Base-by-base conservation (phyloP, 371 early-diverging fungal species). In the Rhizopus delemar region DNA sequence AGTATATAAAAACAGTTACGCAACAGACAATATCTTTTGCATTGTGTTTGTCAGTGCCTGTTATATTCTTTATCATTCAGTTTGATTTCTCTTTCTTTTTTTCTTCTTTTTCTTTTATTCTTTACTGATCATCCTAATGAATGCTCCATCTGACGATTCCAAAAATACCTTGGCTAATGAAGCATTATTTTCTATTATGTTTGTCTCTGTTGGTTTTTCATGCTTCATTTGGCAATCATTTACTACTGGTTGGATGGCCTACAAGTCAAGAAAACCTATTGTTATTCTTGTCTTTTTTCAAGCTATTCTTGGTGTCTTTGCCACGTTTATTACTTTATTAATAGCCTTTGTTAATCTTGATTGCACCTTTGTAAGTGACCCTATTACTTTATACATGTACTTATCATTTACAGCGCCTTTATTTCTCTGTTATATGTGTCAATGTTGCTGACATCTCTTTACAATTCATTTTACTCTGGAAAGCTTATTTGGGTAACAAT, bases 191-290 rank as follows among this genome's bases (percentile, higher is more conserved):
- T 72, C 76, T 2, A 66, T 79, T 41, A 75, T 79, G 68, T 69
- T 79, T 60, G 74, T 75, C n/a, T 70, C 61, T 34, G 56, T 74
- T 28, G 74, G 77, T 2, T 46, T 75, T 59, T 51, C 60, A 8
- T 79, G 76, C 41, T 79, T 79, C 65, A 64, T 76, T 36, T 79
- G 74, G 74, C 80, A 79, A 51, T 36, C 66, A 0, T 50, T 72
- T 8, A 68, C 69, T 41, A 36, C 69, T 6, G 77, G 65, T 11
- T 48, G 48, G 46, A 72, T 79, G 66, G 62, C 67, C 32, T 67
- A 68, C 48, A 63, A 70, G 51, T 45, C 65, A 16, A 59, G 58
- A 43, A 79, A 79, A 38, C 77, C 74, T 0, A 63, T 79, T 28
- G 57, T 75, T 51, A 65, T 50, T 28, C 46, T 79, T 16, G 73